phyloP scores from a whole-genome alignment of 2,329 filamentous ascomycete species.

The Colletotrichum musicola region DNA sequence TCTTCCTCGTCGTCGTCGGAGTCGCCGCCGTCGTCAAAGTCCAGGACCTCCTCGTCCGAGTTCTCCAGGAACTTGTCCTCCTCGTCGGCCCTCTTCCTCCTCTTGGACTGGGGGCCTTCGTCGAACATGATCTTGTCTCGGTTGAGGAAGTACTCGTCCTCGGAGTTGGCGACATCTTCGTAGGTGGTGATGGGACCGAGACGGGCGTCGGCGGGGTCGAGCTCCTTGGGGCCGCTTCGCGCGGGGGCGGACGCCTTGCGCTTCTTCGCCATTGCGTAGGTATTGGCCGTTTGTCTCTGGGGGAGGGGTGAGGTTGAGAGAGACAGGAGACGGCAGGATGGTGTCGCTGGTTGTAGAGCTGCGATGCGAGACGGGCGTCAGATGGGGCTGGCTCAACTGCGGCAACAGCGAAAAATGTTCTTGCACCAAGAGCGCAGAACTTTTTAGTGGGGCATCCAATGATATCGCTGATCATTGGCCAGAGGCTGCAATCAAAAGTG shows the following conservation, averaged over 20 bases:
- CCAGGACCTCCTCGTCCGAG: constrained; percentile 74
- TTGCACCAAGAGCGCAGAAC: constrained; percentile 36
- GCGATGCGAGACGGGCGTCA: neutral
- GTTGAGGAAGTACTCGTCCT: constrained; percentile 92
- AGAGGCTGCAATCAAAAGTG: neutral
- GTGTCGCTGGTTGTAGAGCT: neutral
- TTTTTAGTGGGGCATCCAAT: constrained; percentile 35
- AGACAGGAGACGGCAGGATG: constrained; percentile 3
- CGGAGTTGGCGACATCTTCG: constrained; percentile 91
- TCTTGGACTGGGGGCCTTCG: constrained; percentile 83
- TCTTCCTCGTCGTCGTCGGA: constrained; percentile 52
- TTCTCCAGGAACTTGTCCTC: constrained; percentile 71
- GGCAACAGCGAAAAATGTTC: constrained; percentile 34
- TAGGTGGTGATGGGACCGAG: constrained; percentile 73
- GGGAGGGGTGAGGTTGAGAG: neutral
- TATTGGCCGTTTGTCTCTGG: neutral
- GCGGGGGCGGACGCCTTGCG: constrained; percentile 75
- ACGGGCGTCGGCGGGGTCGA: constrained; percentile 70
- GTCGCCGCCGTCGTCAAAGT: constrained; percentile 57
- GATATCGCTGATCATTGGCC: constrained; percentile 12
- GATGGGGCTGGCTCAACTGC: constrained; percentile 13
- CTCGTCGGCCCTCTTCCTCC: constrained; percentile 77
- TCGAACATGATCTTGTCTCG: constrained; percentile 89
- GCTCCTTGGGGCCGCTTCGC: constrained; percentile 65
- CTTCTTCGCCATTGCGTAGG: constrained; percentile 66